phyloP scores from a whole-genome alignment of 352 stramenopile species.

The Albugo candida region DNA sequence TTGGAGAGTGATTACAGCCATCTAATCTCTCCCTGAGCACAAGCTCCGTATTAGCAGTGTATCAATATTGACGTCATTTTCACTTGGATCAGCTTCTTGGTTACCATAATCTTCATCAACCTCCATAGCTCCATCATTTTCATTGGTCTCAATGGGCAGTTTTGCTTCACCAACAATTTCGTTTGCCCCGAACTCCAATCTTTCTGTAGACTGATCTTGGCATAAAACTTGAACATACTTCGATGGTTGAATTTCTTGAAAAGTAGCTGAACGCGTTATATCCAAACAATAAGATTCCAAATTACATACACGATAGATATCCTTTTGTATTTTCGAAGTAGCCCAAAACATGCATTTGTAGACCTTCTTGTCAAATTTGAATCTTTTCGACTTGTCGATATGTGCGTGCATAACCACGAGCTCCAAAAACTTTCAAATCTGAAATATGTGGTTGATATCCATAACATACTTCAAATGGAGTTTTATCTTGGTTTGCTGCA shows the following conservation, averaged over 20 bases:
- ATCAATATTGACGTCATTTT: not conserved
- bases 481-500: too few relatives aligned
- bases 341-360: too few relatives aligned
- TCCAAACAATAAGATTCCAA: not conserved
- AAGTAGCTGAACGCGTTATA: not conserved
- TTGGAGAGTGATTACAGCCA: too few relatives aligned
- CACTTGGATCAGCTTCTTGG: not conserved
- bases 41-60: not conserved
- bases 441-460: too few relatives aligned
- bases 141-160: not conserved
- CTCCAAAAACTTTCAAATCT: too few relatives aligned
- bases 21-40: not conserved
- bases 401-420: not conserved
- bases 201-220: too few relatives aligned
- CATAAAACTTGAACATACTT: not conserved
- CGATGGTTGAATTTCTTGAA: not conserved
- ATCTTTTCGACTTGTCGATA: constrained; percentile 2
- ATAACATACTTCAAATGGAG: too few relatives aligned
- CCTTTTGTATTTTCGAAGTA: not conserved
- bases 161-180: not conserved
- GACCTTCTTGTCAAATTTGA: too few relatives aligned
- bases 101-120: not conserved
- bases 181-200: too few relatives aligned
- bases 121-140: not conserved
- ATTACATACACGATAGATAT: not conserved